Evolutionary conservation across 129 eudicot species (phyloP), one percentile per base, ranked within the genome.

Genomic region (Tagetes erecta): DNA sequence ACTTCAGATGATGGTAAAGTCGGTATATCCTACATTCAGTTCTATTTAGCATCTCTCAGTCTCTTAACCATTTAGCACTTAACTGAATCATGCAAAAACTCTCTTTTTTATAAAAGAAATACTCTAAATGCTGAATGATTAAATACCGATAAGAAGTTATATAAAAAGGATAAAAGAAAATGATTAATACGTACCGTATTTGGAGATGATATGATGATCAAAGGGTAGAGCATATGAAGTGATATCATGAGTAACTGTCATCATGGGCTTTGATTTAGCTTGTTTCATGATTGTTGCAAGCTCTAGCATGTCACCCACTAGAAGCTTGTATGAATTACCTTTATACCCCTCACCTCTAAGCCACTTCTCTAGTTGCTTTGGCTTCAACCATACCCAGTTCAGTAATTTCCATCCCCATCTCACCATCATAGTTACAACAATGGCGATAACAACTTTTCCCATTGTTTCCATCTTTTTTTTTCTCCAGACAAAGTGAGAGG

Each of bases 271-370:
- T 49, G 76, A 64, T 42, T 46, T 55, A 3, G 68, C 71, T 51
- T 69, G 47, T 2, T 57, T 58, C 4, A 56, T 9, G 68, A 70
- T 70, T n/a, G 9, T 37, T 30, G 5, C n/a, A 34, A 53, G 1
- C 53, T 83, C 77, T 60, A 20, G 73, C 42, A 55, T 40, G 53
- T 84, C 84, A 11, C 87, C 84, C 62, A 46, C 11, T 40, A 77
- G 68, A 10, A 80, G 6, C 39, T 64, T 75, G 31, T 75, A 75
- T n/a, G 79, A 75, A 36, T 75, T 75, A 38, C 79, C 79, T 64
- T 65, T 52, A 64, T 62, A 62, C 71, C 79, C 79, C 47, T 73
- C 58, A 33, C 42, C 36, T 59, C 78, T 59, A 20, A 73, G 70
- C 70, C 70, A 62, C 78, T 62, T 73, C 59, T 73, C 78, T 3